A percentile compares a stretch with the other conserved stretches of the same genome.
Evolutionary conservation across 495 filamentous ascomycete genomes (phyloP).

Genomic region (Lichenothelia convexa): DNA sequence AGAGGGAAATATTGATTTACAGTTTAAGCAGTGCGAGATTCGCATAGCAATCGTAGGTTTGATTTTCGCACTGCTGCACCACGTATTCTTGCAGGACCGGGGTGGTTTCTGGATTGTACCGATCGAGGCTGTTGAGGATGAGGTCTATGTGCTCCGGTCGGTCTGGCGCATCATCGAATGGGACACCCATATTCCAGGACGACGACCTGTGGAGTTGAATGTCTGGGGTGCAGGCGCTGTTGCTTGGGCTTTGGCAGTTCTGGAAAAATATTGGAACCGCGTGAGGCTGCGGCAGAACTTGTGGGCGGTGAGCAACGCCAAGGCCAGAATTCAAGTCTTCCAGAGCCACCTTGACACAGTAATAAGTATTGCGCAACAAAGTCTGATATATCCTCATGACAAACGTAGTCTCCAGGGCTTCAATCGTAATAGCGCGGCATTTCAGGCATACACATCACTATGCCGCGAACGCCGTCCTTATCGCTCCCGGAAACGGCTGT

Average conservation of each 20-base stretch:
- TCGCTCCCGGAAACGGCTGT: too few species aligned
- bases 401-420: too few species aligned
- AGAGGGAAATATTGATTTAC: too few species aligned
- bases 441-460: too few species aligned
- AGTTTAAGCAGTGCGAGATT: conserved; percentile 93
- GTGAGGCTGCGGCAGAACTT: neutral
- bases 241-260: neutral
- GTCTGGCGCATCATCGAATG: conserved; percentile 36
- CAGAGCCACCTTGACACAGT: too few species aligned
- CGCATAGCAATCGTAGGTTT: conserved; percentile 86
- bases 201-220: conserved; percentile 1
- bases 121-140: conserved; percentile 87
- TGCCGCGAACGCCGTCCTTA: too few species aligned
- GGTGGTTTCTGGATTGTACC: conserved; percentile 97
- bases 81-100: conserved; percentile 90
- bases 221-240: neutral
- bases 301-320: neutral
- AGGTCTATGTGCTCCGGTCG: conserved; percentile 76
- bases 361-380: too few species aligned
- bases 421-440: too few species aligned
- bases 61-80: conserved; percentile 80
- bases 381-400: too few species aligned
- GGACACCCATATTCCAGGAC: conserved; percentile 24
- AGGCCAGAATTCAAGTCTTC: too few species aligned
- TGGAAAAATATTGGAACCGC: neutral